Evolutionary conservation across 768 basidiomycete species (phyloP).

Genomic region (Serendipita sp.): DNA sequence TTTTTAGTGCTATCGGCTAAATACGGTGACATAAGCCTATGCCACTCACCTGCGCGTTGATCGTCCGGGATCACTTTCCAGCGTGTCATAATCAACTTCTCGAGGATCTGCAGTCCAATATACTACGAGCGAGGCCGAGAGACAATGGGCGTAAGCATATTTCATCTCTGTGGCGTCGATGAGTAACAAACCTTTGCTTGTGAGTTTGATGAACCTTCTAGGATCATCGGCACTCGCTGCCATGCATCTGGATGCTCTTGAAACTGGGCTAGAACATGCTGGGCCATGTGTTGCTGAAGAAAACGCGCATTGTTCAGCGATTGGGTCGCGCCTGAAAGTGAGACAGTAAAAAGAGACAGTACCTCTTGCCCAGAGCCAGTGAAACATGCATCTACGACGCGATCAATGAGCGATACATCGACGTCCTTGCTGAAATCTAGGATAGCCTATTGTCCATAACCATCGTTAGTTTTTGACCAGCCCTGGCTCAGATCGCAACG

Average conservation of each 20-base stretch:
- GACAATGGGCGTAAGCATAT: not conserved
- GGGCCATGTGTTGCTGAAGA: conserved; percentile 81
- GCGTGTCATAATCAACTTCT: conserved; percentile 83
- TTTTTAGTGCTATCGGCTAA: not conserved
- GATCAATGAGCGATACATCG: conserved; percentile 85
- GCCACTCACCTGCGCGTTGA: conserved; percentile 65
- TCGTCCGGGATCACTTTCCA: conserved; percentile 95
- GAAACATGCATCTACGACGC: conserved; percentile 85
- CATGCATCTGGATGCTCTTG: conserved; percentile 94
- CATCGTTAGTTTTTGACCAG: not conserved
- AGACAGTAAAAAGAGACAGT: conserved; percentile 16
- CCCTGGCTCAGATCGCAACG: not conserved
- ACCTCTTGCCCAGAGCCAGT: conserved; percentile 76
- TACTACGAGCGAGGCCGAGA: conserved; percentile 36
- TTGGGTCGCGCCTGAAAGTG: not conserved
- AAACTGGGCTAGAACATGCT: conserved; percentile 86
- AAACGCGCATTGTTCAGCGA: conserved; percentile 10
- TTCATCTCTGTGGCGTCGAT: not conserved
- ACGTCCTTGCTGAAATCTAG: conserved; percentile 91
- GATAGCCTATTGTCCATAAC: conserved; percentile 40
- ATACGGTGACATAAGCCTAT: not conserved
- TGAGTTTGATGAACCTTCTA: conserved; percentile 68
- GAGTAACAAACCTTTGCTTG: conserved; percentile 56
- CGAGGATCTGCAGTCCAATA: conserved; percentile 91
- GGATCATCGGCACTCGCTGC: conserved; percentile 89